phyloP scores from a whole-genome alignment of 2,329 filamentous ascomycete species.

The Didymella arachidicola region DNA sequence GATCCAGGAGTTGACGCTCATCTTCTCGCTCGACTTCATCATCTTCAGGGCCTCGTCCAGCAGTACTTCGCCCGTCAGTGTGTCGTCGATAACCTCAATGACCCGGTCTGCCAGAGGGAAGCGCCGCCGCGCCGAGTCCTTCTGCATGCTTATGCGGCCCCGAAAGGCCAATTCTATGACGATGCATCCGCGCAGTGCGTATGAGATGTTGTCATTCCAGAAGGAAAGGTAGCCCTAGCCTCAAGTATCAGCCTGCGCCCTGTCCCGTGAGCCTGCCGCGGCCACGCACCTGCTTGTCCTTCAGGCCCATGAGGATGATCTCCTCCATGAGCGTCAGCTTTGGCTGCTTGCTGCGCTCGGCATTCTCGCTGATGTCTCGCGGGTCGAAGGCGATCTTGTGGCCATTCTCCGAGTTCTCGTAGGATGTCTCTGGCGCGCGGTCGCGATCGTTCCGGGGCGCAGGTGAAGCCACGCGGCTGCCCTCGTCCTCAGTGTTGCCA shows the following conservation, averaged over 20 bases:
- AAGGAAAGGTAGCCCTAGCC: constrained; percentile 93
- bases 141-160: constrained; percentile 97
- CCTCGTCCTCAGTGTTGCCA: constrained; percentile 64
- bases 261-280: constrained; percentile 14
- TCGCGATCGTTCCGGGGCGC: constrained; percentile 68
- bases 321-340: constrained; percentile 99
- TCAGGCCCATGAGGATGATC: constrained; percentile 90
- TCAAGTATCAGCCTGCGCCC: constrained; percentile 29
- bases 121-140: constrained; percentile 87
- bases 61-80: constrained; percentile 93
- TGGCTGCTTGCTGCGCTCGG: constrained; percentile 94
- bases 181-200: constrained; percentile 95
- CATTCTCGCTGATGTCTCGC: constrained; percentile 94
- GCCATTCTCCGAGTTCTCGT: constrained; percentile 89
- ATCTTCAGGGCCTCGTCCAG: constrained; percentile 98
- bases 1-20: constrained; percentile 99
- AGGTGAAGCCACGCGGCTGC: constrained; percentile 72
- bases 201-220: constrained; percentile 99
- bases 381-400: constrained; percentile 99
- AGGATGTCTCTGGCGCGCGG: constrained; percentile 76
- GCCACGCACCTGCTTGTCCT: constrained; percentile 90
- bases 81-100: constrained; percentile 97
- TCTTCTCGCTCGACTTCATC: constrained; percentile 99
- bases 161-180: constrained; percentile 97
- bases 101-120: constrained; percentile 92